phyloP scores from a whole-genome alignment of 2,329 filamentous ascomycete species.

The Pseudogymnoascus sp. region DNA sequence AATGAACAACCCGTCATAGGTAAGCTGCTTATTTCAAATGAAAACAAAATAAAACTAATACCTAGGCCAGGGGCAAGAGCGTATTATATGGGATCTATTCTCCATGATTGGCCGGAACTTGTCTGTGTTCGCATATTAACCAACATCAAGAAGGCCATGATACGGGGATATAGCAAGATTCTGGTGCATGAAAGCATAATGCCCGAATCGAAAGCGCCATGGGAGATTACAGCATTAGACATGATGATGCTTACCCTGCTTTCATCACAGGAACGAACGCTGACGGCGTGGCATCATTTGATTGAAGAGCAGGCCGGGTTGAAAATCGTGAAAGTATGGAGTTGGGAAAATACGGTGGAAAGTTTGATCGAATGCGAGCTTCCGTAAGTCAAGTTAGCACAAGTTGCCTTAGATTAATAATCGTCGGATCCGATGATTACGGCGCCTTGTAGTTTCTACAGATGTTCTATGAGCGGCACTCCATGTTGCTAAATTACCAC shows the following conservation, averaged over 20 bases:
- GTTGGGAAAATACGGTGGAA: no score
- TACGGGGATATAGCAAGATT: conserved; percentile 26
- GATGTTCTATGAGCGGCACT: no score
- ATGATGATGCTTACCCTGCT: conserved; percentile 33
- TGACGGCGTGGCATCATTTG: conserved; percentile 31
- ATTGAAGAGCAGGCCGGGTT: conserved; percentile 27
- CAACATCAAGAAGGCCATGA: conserved; percentile 22
- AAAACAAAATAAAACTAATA: no score
- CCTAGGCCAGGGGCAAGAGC: conserved; percentile 18
- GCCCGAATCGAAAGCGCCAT: conserved; percentile 24
- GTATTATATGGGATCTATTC: conserved; percentile 26
- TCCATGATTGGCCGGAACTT: conserved; percentile 30
- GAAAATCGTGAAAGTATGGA: conserved; percentile 29
- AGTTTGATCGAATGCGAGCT: no score
- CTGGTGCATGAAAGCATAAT: conserved; percentile 33
- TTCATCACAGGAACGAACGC: conserved; percentile 31
- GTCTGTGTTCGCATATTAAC: conserved; percentile 24
- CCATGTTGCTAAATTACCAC: no score
- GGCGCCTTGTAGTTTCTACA: no score
- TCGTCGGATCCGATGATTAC: no score
- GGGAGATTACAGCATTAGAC: conserved; percentile 30
- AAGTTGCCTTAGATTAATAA: no score
- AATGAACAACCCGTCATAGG: conserved; percentile 24
- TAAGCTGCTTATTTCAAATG: no score
- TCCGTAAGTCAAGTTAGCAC: no score